phyloP scores from a whole-genome alignment of 176 grass and related monocot species.

The barley (Hordeum vulgare) region DNA sequence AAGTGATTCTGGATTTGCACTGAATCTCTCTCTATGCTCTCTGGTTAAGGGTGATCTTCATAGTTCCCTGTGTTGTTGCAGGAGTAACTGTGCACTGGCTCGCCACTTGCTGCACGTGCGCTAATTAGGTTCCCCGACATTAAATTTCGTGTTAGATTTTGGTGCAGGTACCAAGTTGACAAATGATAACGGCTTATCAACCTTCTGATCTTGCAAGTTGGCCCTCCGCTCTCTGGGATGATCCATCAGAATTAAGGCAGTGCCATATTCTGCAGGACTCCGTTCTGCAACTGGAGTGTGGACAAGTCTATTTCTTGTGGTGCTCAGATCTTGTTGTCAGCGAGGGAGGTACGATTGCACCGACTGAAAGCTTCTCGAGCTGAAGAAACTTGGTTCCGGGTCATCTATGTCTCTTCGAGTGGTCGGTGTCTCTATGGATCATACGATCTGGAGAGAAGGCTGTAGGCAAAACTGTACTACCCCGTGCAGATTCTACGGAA shows the following conservation, averaged over 20 bases:
- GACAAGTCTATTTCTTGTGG: conserved; percentile 11
- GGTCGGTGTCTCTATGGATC: neutral
- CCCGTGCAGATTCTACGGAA: neutral
- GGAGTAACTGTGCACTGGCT: neutral
- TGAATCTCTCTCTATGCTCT: neutral
- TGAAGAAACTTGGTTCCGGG: neutral
- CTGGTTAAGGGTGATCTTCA: neutral
- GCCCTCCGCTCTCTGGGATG: neutral
- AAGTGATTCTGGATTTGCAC: neutral
- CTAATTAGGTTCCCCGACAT: conserved; percentile 1
- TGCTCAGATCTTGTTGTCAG: conserved; percentile 12
- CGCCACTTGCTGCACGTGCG: neutral
- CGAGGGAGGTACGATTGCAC: neutral
- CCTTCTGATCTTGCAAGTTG: conserved; percentile 31
- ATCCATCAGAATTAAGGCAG: conserved; percentile 7
- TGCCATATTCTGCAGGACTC: conserved; percentile 33
- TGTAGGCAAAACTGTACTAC: neutral
- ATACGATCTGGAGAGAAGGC: neutral
- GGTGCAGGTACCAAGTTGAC: conserved; percentile 17
- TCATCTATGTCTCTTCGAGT: neutral
- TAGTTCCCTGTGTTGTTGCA: conserved; percentile 4
- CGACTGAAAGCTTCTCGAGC: conserved; percentile 18
- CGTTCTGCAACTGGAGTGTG: neutral
- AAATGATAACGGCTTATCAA: neutral
- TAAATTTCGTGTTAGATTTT: conserved; percentile 14